Evolutionary conservation across 306 rosid species (phyloP).

Genomic region (Begonia peltatifolia): DNA sequence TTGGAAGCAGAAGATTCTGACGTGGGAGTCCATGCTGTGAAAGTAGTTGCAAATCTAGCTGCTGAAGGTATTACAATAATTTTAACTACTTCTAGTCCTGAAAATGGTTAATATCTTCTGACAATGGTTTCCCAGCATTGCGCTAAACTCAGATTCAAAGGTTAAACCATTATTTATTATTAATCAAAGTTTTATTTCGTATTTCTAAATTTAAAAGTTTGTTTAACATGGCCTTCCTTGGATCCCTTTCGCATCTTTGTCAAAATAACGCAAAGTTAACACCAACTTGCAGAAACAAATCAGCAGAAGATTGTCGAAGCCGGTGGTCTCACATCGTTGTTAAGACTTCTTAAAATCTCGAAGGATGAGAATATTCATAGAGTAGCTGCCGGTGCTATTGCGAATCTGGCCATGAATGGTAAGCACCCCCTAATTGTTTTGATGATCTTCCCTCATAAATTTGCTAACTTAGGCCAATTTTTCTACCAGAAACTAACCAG

Average conservation of each 20-base stretch:
- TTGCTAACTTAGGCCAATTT: neutral
- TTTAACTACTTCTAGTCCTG: too few relatives aligned
- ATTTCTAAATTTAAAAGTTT: too few relatives aligned
- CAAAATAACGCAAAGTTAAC: neutral
- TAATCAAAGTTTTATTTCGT: too few relatives aligned
- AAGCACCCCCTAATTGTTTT: neutral
- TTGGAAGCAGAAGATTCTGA: conserved; percentile 94
- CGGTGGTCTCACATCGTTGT: conserved; percentile 85
- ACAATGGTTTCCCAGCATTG: too few relatives aligned
- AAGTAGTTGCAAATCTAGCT: conserved; percentile 98
- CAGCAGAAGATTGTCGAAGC: conserved; percentile 94
- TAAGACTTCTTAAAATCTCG: conserved; percentile 61
- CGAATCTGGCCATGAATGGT: conserved; percentile 98
- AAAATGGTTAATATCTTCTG: too few relatives aligned
- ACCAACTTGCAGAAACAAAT: conserved; percentile 53
- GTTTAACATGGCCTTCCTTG: too few relatives aligned
- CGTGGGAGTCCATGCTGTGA: conserved; percentile 90
- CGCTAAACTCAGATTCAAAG: too few relatives aligned
- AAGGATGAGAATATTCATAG: conserved; percentile 89
- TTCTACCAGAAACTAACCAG: conserved; percentile 78
- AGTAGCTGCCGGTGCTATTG: conserved; percentile 99
- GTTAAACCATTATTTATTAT: too few relatives aligned
- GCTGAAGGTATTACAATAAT: conserved; percentile 61
- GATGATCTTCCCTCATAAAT: too few relatives aligned
- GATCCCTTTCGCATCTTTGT: too few relatives aligned